Percentiles rank a stretch among this genome's conserved stretches.
Evolutionary conservation across 306 rosid genomes (phyloP).

Genomic region (Lupinus albus): DNA sequence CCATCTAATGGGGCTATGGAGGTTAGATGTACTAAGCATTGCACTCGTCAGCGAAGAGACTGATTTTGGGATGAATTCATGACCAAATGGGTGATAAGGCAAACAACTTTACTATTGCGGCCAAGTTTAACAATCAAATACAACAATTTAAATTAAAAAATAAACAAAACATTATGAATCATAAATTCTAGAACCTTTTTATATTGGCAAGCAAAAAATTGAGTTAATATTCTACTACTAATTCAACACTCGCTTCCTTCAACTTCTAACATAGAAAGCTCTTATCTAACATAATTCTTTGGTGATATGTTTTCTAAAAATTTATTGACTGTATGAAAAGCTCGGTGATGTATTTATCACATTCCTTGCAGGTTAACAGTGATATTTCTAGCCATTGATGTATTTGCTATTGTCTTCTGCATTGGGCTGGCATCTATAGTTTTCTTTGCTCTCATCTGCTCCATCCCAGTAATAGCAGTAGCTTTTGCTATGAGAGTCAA

Average conservation of each 20-base stretch:
- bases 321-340: constrained; percentile 11
- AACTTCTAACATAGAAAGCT: constrained; percentile 22
- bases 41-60: too few species aligned
- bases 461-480: constrained; percentile 70
- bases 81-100: too few species aligned
- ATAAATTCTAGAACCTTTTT: constrained; percentile 1
- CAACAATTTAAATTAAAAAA: not conserved
- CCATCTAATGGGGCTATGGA: too few species aligned
- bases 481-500: constrained; percentile 70
- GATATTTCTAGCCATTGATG: constrained; percentile 80
- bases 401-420: constrained; percentile 78
- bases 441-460: constrained; percentile 73
- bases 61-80: too few species aligned
- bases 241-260: constrained; percentile 16
- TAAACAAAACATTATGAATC: not conserved
- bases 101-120: too few species aligned
- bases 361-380: constrained; percentile 77
- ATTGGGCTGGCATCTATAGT: constrained; percentile 73
- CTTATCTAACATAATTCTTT: constrained; percentile 23
- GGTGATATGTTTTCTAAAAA: not conserved
- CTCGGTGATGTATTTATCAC: constrained; percentile 25
- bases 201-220: too few species aligned
- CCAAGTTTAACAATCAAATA: too few species aligned
- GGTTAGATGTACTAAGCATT: too few species aligned
- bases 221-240: not conserved